A percentile compares a stretch with the other conserved stretches of the same genome.
phyloP scores from a whole-genome alignment of 1,284 basidiomycete species.

The Irpex rosettiformis region DNA sequence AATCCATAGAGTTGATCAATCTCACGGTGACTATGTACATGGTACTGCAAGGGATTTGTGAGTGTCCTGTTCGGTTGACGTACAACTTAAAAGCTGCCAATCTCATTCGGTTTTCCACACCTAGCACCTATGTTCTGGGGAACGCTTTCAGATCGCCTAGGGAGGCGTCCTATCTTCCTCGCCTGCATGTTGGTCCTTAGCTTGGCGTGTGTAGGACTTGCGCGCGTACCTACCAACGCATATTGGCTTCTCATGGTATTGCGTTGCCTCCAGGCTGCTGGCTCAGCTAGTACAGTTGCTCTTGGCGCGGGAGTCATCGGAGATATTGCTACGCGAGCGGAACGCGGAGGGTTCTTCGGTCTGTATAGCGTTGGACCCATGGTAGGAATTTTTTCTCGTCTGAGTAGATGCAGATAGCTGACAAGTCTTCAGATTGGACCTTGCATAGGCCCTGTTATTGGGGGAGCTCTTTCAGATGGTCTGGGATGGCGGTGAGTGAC shows the following conservation, averaged over 20 bases:
- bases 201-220: constrained; percentile 43
- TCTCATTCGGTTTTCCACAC: constrained; percentile 4
- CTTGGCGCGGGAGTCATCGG: constrained; percentile 39
- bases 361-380: constrained; percentile 35
- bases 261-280: constrained; percentile 44
- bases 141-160: constrained; percentile 41
- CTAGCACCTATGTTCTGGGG: constrained; percentile 44
- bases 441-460: constrained; percentile 43
- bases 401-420: not conserved
- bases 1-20: constrained; percentile 67
- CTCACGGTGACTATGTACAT: constrained; percentile 78
- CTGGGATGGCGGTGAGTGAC: constrained; percentile 62
- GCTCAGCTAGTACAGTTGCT: constrained; percentile 42
- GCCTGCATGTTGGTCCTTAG: constrained; percentile 37
- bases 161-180: constrained; percentile 44
- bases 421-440: constrained; percentile 32
- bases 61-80: constrained; percentile 15
- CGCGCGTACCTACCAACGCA: constrained; percentile 39
- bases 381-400: constrained; percentile 22
- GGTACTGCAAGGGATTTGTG: constrained; percentile 72
- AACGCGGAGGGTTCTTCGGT: constrained; percentile 39
- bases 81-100: not conserved
- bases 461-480: constrained; percentile 52
- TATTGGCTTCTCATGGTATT: constrained; percentile 48
- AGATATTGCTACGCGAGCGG: constrained; percentile 36